Base-by-base conservation (phyloP, 495 filamentous ascomycete genomes). In the Bryoglossum gracile region DNA sequence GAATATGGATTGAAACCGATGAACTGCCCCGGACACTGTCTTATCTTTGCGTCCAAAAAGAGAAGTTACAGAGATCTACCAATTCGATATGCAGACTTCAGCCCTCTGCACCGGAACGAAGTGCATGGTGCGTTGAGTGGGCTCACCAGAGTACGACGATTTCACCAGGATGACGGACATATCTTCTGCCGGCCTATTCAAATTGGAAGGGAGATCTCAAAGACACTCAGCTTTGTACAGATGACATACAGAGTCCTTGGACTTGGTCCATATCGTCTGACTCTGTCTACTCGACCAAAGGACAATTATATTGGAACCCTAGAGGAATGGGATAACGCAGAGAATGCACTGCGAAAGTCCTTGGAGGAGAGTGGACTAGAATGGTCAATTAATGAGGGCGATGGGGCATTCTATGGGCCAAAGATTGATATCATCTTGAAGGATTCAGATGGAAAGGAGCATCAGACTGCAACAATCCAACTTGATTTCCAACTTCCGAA, bases 161-260 rank as follows among this genome's bases (percentile, higher is more conserved):
- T 96, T 61, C 90, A 96, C 65, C 90, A 96, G 63, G 90, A 96
- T 60, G 90, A 96, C 58, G 90, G 87, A 1, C 90, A 96, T 61
- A 94, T 96, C 33, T 96, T 96, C 66, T 95, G 90, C 62, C 80
- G 85, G 9, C 87, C 86, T 35, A 72, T 72, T 26, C 90, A 96
- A 67, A 86, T 96, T 50, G 73, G 81, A 47, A 70, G 78, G 8
- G 90, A 96, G 65, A 94, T 96, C 41, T 68, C 71, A 23, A 77
- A 75, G 46, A 89, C 87, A 3, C 67, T 96, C 43, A 79, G 84
- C 4, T 94, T 96, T 60, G 82, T 95, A 30, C 70, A 80, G 4
- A 73, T 86, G 60, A 82, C 85, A 0, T 95, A 95, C 69, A 70
- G 70, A 21, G 83, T 82, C 0, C 80, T 96, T 51, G 73, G 78